Percentiles rank a stretch among this genome's conserved stretches.
Conservation (phyloP, 2,329 filamentous ascomycete genomes). For the Alternaria hordeiaustralica region DNA sequence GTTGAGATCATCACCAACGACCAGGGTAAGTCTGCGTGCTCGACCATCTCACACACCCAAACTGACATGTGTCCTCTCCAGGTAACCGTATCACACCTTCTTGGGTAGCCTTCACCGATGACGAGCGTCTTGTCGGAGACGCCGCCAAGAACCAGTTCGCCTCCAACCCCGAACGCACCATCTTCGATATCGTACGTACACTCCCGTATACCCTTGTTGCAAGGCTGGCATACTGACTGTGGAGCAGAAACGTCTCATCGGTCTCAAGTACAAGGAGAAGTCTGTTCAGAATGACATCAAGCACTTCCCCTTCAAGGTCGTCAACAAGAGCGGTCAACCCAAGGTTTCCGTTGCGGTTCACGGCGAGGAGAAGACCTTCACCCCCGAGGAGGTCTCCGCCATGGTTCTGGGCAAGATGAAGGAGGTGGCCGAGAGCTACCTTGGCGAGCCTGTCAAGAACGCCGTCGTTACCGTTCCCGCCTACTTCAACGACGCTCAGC, state of each 20-base stretch:
- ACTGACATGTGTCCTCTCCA: conserved; percentile 35
- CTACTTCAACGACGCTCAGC: conserved; percentile 99
- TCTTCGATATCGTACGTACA: conserved; percentile 53
- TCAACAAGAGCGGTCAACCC: conserved; percentile 90
- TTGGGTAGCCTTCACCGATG: conserved; percentile 95
- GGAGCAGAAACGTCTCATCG: conserved; percentile 59
- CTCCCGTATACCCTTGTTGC: background rate
- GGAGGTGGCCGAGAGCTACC: conserved; percentile 78
- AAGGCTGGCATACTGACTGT: conserved; percentile 31
- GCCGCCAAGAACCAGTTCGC: conserved; percentile 63
- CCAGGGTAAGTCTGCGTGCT: conserved; percentile 40
- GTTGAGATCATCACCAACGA: conserved; percentile 55
- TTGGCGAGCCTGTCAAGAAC: conserved; percentile 83
- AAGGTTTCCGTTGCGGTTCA: conserved; percentile 76
- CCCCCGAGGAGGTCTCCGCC: conserved; percentile 79
- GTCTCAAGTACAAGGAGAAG: conserved; percentile 59
- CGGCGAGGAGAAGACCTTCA: conserved; percentile 73
- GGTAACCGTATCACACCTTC: conserved; percentile 61
- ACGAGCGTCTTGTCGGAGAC: conserved; percentile 96
- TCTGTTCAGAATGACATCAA: conserved; percentile 93
- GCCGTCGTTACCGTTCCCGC: conserved; percentile 93
- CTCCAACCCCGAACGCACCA: conserved; percentile 57
- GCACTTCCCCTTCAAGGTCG: conserved; percentile 97
- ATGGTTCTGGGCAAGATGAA: conserved; percentile 76
- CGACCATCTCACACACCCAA: background rate